These are phyloP conservation scores for Amylostereum areolatum DNA, from an alignment of 1,284 basidiomycete genomes.

Conservation along the genomic window DNA sequence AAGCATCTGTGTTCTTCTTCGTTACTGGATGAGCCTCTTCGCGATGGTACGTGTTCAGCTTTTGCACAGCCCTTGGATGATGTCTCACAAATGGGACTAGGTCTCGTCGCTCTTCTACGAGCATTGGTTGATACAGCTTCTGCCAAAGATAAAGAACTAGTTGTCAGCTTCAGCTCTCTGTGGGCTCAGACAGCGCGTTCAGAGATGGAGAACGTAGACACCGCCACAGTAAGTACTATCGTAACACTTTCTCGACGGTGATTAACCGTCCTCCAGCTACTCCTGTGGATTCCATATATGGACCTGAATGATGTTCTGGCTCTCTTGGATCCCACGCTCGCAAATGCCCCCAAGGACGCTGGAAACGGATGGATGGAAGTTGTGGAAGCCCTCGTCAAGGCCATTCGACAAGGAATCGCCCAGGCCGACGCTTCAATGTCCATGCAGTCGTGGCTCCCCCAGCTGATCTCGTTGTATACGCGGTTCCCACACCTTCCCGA, in stretches of 20 bases:
- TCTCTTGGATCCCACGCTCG: constrained; percentile 26
- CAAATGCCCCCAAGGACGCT: constrained; percentile 19
- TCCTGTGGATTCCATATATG: constrained; percentile 47
- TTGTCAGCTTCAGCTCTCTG: constrained; percentile 23
- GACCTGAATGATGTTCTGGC: constrained; percentile 20
- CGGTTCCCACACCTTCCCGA: constrained; percentile 28
- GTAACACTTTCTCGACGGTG: background rate
- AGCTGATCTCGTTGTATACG: constrained; percentile 16
- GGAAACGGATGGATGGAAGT: constrained; percentile 5
- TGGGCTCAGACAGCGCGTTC: constrained; percentile 23
- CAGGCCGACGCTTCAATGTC: constrained; percentile 5
- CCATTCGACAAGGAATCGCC: constrained; percentile 8
- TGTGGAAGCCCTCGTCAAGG: constrained; percentile 12
- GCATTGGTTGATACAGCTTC: constrained; percentile 17
- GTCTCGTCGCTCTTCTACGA: constrained; percentile 22
- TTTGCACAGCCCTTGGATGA: constrained; percentile 28
- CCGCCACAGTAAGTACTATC: constrained; percentile 14
- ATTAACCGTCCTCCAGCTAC: constrained; percentile 5
- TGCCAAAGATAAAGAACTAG: constrained; percentile 19
- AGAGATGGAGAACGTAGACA: constrained; percentile 4
- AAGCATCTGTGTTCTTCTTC: constrained; percentile 26
- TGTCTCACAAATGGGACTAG: constrained; percentile 15
- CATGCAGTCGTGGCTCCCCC: constrained; percentile 13
- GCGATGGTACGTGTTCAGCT: constrained; percentile 12
- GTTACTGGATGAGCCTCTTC: constrained; percentile 4